Percentiles rank a stretch among this genome's conserved stretches.
phyloP scores from a whole-genome alignment of 2,329 filamentous ascomycete species.

The Periconia digitata region DNA sequence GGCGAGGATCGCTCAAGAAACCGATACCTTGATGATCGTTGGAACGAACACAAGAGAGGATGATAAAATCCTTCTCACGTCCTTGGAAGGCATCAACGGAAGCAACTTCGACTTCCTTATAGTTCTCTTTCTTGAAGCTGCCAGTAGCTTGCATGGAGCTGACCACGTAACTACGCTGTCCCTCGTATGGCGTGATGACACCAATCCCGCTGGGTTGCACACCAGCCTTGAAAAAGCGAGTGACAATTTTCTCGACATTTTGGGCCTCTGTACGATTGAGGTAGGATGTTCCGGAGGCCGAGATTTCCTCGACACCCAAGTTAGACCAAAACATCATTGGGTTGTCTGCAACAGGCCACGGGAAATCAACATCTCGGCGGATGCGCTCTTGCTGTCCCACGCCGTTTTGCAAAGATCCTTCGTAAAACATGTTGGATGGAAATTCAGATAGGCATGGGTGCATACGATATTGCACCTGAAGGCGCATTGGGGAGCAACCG shows the following conservation, averaged over 20 bases:
- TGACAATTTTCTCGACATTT: constrained; percentile 98
- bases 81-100: constrained; percentile 99
- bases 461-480: constrained; percentile 99
- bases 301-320: constrained; percentile 95
- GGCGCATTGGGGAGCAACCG: constrained; percentile 84
- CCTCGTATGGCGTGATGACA: constrained; percentile 98
- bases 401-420: constrained; percentile 94
- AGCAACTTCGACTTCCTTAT: constrained; percentile 98
- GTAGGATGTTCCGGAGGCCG: constrained; percentile 95
- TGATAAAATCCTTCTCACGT: constrained; percentile 98
- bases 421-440: constrained; percentile 99
- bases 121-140: constrained; percentile 96
- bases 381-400: constrained; percentile 87
- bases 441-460: constrained; percentile 96
- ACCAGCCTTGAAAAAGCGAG: constrained; percentile 96
- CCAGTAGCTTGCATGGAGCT: constrained; percentile 99
- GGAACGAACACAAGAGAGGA: constrained; percentile 94
- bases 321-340: constrained; percentile 99
- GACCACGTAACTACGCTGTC: constrained; percentile 96
- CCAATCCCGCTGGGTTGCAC: constrained; percentile 93
- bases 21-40: constrained; percentile 99
- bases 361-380: constrained; percentile 93
- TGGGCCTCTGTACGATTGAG: constrained; percentile 96
- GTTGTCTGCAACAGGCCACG: constrained; percentile 89
- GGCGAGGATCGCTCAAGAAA: constrained; percentile 95